phyloP scores from a whole-genome alignment of 768 basidiomycete genomes.

The Phylloporus arenicola region DNA sequence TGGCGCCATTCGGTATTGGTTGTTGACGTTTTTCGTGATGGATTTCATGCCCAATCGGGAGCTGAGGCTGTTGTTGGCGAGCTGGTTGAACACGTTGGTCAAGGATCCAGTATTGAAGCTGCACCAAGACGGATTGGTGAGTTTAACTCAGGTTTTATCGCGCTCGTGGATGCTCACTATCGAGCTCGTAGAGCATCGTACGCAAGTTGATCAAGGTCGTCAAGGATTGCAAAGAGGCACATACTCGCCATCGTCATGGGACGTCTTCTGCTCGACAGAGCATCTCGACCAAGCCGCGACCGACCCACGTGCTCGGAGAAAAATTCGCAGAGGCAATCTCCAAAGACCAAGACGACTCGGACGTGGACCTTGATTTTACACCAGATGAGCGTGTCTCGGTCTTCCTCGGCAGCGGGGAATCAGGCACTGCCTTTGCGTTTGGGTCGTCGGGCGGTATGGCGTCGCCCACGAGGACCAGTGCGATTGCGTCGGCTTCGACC shows the following conservation, averaged over 20 bases:
- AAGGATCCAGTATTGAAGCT: slow-evolving; percentile 65
- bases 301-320: slow-evolving; percentile 51
- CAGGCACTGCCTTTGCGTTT: slow-evolving; percentile 42
- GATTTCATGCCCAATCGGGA: slow-evolving; percentile 83
- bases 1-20: slow-evolving; percentile 86
- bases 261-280: slow-evolving; percentile 29
- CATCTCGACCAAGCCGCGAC: slow-evolving; percentile 30
- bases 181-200: slow-evolving; percentile 58
- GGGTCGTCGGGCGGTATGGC: slow-evolving; percentile 19
- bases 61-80: slow-evolving; percentile 63
- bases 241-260: slow-evolving; percentile 39
- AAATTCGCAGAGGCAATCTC: slow-evolving; percentile 57
- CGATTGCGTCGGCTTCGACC: slow-evolving; percentile 51
- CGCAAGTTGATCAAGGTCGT: slow-evolving; percentile 78
- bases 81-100: slow-evolving; percentile 76
- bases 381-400: slow-evolving; percentile 42
- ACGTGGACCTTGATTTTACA: slow-evolving; percentile 75
- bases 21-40: slow-evolving; percentile 83
- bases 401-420: slow-evolving; percentile 35
- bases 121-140: slow-evolving; percentile 66
- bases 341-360: slow-evolving; percentile 53
- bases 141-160: slow-evolving; percentile 20
- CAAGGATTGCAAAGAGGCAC: slow-evolving; percentile 71
- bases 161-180: slow-evolving; percentile 3
- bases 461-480: slow-evolving; percentile 38